Conservation (phyloP, 2,329 filamentous ascomycete genomes). For the Alternaria infectoria region DNA sequence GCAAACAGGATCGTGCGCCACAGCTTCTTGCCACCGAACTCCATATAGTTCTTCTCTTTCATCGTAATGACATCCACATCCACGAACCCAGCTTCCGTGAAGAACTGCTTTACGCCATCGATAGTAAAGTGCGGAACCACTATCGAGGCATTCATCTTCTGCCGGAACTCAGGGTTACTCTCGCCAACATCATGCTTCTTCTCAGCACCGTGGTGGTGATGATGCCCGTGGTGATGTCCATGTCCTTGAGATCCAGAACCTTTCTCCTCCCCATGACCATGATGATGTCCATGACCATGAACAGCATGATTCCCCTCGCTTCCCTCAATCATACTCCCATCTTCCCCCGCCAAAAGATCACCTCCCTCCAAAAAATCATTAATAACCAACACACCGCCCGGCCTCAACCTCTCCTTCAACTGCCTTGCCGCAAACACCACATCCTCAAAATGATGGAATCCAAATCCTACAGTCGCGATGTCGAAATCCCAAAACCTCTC, state of each 20-base stretch:
- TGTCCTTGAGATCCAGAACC: constrained; percentile 8
- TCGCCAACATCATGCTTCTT: constrained; percentile 13
- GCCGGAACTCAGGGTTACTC: constrained; percentile 8
- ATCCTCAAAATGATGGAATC: constrained; percentile 62
- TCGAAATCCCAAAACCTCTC: constrained; percentile 51
- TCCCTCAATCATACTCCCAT: constrained; percentile 28
- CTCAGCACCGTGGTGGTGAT: constrained; percentile 7
- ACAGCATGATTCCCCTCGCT: constrained; percentile 34
- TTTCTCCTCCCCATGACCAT: constrained; percentile 25
- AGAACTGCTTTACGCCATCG: constrained; percentile 65
- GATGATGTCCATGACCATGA: constrained; percentile 28
- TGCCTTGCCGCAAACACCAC: constrained; percentile 64
- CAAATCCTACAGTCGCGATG: constrained; percentile 51
- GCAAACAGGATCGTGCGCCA: constrained; percentile 59
- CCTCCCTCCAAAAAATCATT: constrained; percentile 70
- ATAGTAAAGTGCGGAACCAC: constrained; percentile 71
- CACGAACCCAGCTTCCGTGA: constrained; percentile 64
- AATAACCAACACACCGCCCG: constrained; percentile 71
- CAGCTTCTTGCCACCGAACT: constrained; percentile 45
- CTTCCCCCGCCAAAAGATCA: constrained; percentile 35
- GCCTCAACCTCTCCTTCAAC: constrained; percentile 66
- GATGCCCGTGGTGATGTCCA: constrained; percentile 12
- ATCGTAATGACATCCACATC: constrained; percentile 66
- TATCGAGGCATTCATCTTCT: constrained; percentile 60
- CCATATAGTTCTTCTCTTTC: constrained; percentile 58